Evolutionary conservation across 345 rosid genomes (phyloP).

Genomic region (Lepidium didymum): DNA sequence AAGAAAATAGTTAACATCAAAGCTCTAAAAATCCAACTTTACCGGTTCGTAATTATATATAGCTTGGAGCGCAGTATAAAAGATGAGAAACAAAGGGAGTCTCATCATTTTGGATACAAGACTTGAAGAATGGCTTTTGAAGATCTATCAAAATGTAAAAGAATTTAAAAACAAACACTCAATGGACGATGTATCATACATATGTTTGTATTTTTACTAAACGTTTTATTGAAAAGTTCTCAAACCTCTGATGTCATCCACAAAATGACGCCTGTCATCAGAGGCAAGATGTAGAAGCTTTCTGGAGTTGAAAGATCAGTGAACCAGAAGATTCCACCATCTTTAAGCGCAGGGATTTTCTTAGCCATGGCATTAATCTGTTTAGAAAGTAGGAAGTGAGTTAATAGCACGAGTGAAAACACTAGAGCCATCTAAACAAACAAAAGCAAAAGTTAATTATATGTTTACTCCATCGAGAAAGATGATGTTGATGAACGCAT

Average conservation of each 20-base stretch:
- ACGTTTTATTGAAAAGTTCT: not conserved
- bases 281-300: conserved; percentile 37
- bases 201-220: not conserved
- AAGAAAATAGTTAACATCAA: not conserved
- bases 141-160: not conserved
- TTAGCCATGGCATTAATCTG: conserved; percentile 51
- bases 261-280: conserved; percentile 37
- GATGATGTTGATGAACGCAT: conserved; percentile 36
- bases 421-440: not conserved
- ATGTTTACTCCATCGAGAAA: conserved; percentile 42
- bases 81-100: not conserved
- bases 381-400: not conserved
- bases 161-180: not conserved
- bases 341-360: conserved; percentile 32
- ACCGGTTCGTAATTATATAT: not conserved
- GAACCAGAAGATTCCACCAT: no score
- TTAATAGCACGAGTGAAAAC: not conserved
- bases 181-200: not conserved
- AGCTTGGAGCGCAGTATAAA: not conserved
- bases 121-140: not conserved
- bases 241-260: conserved; percentile 41
- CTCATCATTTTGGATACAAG: no score
- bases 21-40: not conserved
- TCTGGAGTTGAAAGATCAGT: conserved; percentile 40
- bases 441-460: no score